Base-by-base conservation (phyloP, 805 yeast genomes). In the Barnettozyma botsteinii region DNA sequence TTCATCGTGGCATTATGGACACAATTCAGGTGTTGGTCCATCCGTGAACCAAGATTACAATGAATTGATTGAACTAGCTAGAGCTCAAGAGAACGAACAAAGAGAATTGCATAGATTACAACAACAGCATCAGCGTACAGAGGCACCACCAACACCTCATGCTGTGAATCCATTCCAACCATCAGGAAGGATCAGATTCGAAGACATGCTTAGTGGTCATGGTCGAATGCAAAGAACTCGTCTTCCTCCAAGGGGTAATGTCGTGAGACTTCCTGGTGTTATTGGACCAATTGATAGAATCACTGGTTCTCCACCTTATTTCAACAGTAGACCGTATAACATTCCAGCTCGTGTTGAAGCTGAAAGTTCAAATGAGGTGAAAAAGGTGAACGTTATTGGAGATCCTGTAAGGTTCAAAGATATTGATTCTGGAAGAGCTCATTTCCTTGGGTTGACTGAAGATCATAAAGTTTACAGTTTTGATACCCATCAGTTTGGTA, bases 371-470 rank as follows among this genome's bases (percentile, higher is more conserved):
- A 45, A 11, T n/a, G 24, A 30, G 18, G 26, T 36, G 6, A 29
- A 55, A 38, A 37, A 46, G 5, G 27, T 49, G 14, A 35, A 35
- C 14, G 34, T 36, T 65, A n/a, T 36, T 57, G 33, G 17, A 2
- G 37, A 38, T 27, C 28, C 57, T 11, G 43, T 59, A 2, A 63
- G 61, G 35, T 65, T 81, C 35, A 52, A 69, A 3, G 66, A 75
- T 7, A 66, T 81, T 3, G 66, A 77, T 15, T 72, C 84, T 31
- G 91, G 91, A 0, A 59, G 91, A 46, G 62, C 72, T 22, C 87
- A 81, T 56, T 70, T 81, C 38, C 58, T 81, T 12, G 88, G 80
- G 0, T 56, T 81, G 33, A 84, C 79, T 46, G 60, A 66, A 11
- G 34, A 59, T 1, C 69, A 73, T 19, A 52, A 62, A 5, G 43